Conservation (phyloP, 1,284 basidiomycete genomes). For the Tetrapyrgos nigripes region DNA sequence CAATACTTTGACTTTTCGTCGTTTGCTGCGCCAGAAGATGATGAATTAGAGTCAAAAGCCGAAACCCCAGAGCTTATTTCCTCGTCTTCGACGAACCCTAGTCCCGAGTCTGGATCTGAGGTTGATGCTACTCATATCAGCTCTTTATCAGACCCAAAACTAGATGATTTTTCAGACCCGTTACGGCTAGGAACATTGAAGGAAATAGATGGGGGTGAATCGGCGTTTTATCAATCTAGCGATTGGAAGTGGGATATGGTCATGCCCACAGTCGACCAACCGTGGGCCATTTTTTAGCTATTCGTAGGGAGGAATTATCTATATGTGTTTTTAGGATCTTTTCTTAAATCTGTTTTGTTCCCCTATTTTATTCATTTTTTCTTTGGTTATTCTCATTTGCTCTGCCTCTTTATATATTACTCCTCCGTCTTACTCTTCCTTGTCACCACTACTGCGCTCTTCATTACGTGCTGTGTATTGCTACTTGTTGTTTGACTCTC, state of each 20-base stretch:
- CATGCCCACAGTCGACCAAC: slow-evolving; percentile 68
- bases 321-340: slow-evolving; percentile 26
- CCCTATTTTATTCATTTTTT: slow-evolving; percentile 43
- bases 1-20: slow-evolving; percentile 75
- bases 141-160: slow-evolving; percentile 46
- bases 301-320: slow-evolving; percentile 43
- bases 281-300: slow-evolving; percentile 78
- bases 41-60: slow-evolving; percentile 66
- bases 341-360: slow-evolving; percentile 31
- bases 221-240: slow-evolving; percentile 66
- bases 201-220: slow-evolving; percentile 79
- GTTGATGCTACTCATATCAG: slow-evolving; percentile 49
- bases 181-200: slow-evolving; percentile 66
- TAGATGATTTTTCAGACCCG: slow-evolving; percentile 57
- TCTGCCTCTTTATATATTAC: slow-evolving; percentile 15
- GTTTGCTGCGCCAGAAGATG: slow-evolving; percentile 61
- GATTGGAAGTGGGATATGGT: slow-evolving; percentile 77
- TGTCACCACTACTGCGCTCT: slow-evolving; percentile 30
- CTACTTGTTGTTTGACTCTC: slow-evolving; percentile 49
- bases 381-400: slow-evolving; percentile 15
- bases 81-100: slow-evolving; percentile 75
- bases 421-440: slow-evolving; percentile 26
- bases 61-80: slow-evolving; percentile 73
- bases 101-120: slow-evolving; percentile 77
- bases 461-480: slow-evolving; percentile 45